Evolutionary conservation across 345 rosid species (phyloP).

Genomic region (Turnera subulata): DNA sequence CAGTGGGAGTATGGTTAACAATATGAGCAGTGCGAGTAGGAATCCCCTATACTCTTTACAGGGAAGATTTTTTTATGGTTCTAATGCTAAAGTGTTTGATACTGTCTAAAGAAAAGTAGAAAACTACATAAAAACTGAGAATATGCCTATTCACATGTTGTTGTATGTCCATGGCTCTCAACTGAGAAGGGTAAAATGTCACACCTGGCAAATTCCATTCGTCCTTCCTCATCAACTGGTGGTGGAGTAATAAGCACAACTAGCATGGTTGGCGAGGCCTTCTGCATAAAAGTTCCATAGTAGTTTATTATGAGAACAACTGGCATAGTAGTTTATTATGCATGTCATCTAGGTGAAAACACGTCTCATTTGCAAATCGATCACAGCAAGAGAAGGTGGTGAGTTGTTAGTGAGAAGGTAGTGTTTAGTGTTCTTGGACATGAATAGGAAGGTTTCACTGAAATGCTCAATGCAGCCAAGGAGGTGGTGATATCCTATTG

Average conservation of each 20-base stretch:
- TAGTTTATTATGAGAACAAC: conserved; percentile 13
- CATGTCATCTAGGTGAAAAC: too few relatives aligned
- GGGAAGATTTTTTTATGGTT: background rate
- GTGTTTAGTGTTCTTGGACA: too few relatives aligned
- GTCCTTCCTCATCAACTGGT: conserved; percentile 70
- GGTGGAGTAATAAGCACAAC: conserved; percentile 85
- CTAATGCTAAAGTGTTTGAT: background rate
- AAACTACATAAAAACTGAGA: background rate
- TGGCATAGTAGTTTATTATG: background rate
- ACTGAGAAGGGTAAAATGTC: conserved; percentile 5
- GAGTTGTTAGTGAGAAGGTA: too few relatives aligned
- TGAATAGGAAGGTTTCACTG: too few relatives aligned
- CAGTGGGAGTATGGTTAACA: too few relatives aligned
- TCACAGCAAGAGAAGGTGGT: too few relatives aligned
- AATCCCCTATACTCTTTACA: too few relatives aligned
- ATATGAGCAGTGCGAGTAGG: too few relatives aligned
- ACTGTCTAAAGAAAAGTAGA: too few relatives aligned
- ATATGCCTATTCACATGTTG: background rate
- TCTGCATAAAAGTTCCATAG: conserved; percentile 36
- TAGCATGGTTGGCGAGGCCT: conserved; percentile 61
- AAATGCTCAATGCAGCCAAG: too few relatives aligned
- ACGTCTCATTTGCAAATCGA: too few relatives aligned
- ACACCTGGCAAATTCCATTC: conserved; percentile 58
- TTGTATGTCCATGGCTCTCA: background rate
- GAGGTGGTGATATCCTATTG: too few relatives aligned